Base-by-base conservation (phyloP, 2,329 filamentous ascomycete genomes). In the Didymosphaeria variabile region DNA sequence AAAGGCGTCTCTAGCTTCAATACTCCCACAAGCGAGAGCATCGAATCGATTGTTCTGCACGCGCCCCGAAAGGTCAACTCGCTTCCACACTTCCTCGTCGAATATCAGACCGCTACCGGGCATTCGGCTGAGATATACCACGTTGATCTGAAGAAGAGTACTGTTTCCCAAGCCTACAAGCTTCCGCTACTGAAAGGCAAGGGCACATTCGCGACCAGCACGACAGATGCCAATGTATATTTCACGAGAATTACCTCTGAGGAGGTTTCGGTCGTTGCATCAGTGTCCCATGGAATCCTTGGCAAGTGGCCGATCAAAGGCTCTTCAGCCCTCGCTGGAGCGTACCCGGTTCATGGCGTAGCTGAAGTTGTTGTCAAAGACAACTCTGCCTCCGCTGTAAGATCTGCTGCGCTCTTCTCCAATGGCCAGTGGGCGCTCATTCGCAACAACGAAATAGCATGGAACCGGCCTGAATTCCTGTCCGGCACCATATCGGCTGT, bases 61-160 rank as follows among this genome's bases (percentile, higher is more conserved):
- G 91, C 91, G 0, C 90, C 93, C 17, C 88, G 89, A 66, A 84
- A 90, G 58, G 80, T 88, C 32, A 90, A 91, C 72, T 90, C 91
- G 4, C 84, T 88, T 49, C 84, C 92, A 40, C 93, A 97, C 80
- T 96, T 97, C 80, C 82, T 97, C 34, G 91, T 97, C 5, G 91
- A 97, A 68, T 93, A 88, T 69, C 85, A 89, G 69, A 92, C 92
- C 0, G 83, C 83, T 38, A 82, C 82, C 2, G 88, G 88, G 19
- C 91, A 94, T 73, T 92, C 91, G 82, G 94, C 91, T 3, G 91
- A 96, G 63, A 90, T 98, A 32, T 97, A 90, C 73, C 92, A 97
- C 70, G 86, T 96, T 61, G 87, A 97, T 68, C 78, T 92, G 55
- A 90, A 90, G 79, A 89, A 84, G 61, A 86, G 84, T 57, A 86